A percentile compares a stretch with the other conserved stretches of the same genome.
Evolutionary conservation across 2,329 filamentous ascomycete genomes (phyloP).

Genomic region (Paracoccidioides lutzii): DNA sequence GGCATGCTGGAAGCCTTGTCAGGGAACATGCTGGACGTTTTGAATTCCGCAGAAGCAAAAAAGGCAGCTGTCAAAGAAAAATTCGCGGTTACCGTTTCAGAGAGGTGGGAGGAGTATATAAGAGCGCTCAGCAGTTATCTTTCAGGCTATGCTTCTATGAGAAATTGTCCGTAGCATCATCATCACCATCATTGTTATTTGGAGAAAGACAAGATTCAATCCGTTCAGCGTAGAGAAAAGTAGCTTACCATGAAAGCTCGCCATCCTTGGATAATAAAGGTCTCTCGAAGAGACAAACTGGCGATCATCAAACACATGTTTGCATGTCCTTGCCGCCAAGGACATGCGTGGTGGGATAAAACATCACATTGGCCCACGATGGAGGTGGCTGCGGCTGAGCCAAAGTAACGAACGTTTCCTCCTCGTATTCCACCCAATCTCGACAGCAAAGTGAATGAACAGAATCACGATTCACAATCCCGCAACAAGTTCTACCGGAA

Average conservation of each 20-base stretch:
- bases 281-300: neutral
- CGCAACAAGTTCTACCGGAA: too few species aligned
- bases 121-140: neutral
- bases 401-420: neutral
- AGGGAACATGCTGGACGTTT: neutral
- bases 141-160: neutral
- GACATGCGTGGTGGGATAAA: neutral
- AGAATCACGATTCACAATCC: too few species aligned
- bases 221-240: too few species aligned
- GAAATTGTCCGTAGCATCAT: too few species aligned
- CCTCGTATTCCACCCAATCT: neutral
- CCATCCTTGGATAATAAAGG: neutral
- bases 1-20: neutral
- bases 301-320: neutral
- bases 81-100: neutral
- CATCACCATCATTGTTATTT: too few species aligned
- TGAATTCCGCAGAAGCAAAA: neutral
- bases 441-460: too few species aligned
- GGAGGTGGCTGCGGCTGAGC: neutral
- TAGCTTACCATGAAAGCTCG: too few species aligned
- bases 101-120: neutral
- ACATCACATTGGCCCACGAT: neutral
- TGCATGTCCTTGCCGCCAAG: neutral
- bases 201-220: too few species aligned
- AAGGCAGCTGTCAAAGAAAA: too few species aligned